Base-by-base conservation (phyloP, 2,329 filamentous ascomycete species). In the Colletotrichum melonis region DNA sequence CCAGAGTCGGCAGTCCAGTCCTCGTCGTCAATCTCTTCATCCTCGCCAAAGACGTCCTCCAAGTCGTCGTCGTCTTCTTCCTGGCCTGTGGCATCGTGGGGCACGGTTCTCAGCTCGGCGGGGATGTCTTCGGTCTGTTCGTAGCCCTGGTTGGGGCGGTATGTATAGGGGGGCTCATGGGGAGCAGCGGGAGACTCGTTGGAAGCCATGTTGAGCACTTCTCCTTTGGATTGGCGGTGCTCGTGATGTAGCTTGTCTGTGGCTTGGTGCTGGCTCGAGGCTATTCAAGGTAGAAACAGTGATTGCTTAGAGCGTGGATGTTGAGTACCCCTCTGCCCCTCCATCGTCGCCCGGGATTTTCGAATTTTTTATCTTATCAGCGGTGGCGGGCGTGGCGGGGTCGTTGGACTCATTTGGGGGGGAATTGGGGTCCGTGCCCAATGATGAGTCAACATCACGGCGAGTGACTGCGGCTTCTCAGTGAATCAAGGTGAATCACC, bases 11-110 rank as follows among this genome's bases (percentile, higher is more conserved):
- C 86, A 22, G 88, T 83, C 74, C 90, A 90, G 28, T 91, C 77
- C 58, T 88, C 77, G 52, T 88, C 86, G 19, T 91, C 88, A 55
- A 92, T 88, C 72, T 91, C 91, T 74, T 93, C 89, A 56, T 91
- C 86, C 11, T 92, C 91, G 42, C 91, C 80, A 55, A 82, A 84
- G 22, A 85, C 82, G 52, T 86, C 85, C 62, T 86, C 82, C 12
- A 84, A 74, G 66, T 86, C 82, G 35, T 80, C 79, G 16, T 82
- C 82, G 3, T 85, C 81, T 4, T 72, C 58, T 5, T 67, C 30
- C 52, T 42, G 52, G n/a, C 52, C 72, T 5, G 67, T 30, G 32
- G 30, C 38, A 26, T 74, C 63, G 63, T 32, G 32, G 42, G 69
- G 30, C 49, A 58, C 69, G 28, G 32, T 68, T 55, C 70, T 67